Evolutionary conservation across 179 eudicot genomes (phyloP).

Genomic region (Heliamphora pulchella): DNA sequence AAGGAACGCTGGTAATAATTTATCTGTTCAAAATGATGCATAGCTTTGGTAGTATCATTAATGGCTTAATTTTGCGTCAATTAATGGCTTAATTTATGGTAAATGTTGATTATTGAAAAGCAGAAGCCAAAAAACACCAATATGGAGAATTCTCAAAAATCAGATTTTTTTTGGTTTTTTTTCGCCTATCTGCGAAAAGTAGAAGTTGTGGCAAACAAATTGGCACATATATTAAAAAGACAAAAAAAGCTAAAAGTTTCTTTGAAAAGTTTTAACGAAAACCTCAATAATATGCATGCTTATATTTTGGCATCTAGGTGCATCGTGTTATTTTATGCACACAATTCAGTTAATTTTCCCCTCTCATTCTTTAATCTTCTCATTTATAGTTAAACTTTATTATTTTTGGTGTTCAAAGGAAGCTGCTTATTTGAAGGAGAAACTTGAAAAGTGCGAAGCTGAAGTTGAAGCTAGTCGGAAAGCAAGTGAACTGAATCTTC

Average conservation of each 20-base stretch:
- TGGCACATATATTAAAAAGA: too few species aligned
- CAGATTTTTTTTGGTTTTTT: too few species aligned
- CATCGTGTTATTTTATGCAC: not conserved
- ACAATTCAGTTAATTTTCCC: not conserved
- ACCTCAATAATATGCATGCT: not conserved
- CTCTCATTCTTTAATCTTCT: not conserved
- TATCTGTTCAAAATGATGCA: not conserved
- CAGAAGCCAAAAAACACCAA: too few species aligned
- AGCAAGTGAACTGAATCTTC: constrained; percentile 48
- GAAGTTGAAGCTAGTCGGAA: constrained; percentile 66
- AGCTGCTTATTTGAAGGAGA: constrained; percentile 58
- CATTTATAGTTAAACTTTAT: not conserved
- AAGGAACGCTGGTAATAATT: not conserved
- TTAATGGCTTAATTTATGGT: too few species aligned
- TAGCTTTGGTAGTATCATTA: not conserved
- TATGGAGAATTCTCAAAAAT: too few species aligned
- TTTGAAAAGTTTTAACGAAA: not conserved
- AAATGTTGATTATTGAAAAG: too few species aligned
- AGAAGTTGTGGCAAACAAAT: too few species aligned
- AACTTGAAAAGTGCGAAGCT: constrained; percentile 62
- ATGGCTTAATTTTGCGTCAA: not conserved
- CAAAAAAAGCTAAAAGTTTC: too few species aligned
- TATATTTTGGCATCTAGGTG: not conserved
- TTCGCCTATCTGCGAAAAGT: too few species aligned
- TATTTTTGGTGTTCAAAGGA: constrained; percentile 29